Conservation (phyloP, 1,284 basidiomycete species). For the Cyathus olla region DNA sequence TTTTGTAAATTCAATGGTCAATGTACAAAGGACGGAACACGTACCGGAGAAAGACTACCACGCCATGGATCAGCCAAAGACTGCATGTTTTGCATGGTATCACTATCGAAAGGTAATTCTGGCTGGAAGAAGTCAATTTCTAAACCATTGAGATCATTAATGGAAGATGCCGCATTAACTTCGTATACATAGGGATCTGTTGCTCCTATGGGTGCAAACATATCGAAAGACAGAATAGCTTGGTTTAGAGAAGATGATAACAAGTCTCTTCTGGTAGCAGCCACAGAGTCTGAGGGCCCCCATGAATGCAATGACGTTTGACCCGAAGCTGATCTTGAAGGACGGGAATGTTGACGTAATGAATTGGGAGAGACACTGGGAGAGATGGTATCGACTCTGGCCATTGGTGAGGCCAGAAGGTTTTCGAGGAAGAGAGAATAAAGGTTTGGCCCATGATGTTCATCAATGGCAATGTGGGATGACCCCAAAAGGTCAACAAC, state of each 20-base stretch:
- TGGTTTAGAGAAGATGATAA: slow-evolving; percentile 54
- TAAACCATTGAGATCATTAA: slow-evolving; percentile 18
- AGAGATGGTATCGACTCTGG: slow-evolving; percentile 51
- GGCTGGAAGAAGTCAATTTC: slow-evolving; percentile 60
- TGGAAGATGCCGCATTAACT: slow-evolving; percentile 13
- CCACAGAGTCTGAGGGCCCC: slow-evolving; percentile 23
- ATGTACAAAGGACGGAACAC: too few species aligned
- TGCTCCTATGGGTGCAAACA: slow-evolving; percentile 53
- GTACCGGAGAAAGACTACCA: slow-evolving; percentile 20
- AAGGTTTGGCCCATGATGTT: slow-evolving; percentile 79
- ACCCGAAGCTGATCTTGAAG: slow-evolving; percentile 21
- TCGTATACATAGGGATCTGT: slow-evolving; percentile 48
- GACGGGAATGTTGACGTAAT: slow-evolving; percentile 22
- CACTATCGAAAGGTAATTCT: slow-evolving; percentile 66
- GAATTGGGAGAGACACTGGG: slow-evolving; percentile 23
- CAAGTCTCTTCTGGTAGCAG: slow-evolving; percentile 47
- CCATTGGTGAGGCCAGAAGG: slow-evolving; percentile 69
- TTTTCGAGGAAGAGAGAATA: slow-evolving; percentile 81
- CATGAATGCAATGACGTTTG: slow-evolving; percentile 9
- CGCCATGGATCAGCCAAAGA: slow-evolving; percentile 59
- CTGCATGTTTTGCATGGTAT: slow-evolving; percentile 71
- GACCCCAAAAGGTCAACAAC: slow-evolving; percentile 74
- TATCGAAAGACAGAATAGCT: slow-evolving; percentile 59
- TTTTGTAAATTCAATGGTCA: too few species aligned
- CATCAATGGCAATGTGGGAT: slow-evolving; percentile 77